Evolutionary conservation across 345 rosid genomes (phyloP).

Genomic region (Eucalyptus pauciflora): DNA sequence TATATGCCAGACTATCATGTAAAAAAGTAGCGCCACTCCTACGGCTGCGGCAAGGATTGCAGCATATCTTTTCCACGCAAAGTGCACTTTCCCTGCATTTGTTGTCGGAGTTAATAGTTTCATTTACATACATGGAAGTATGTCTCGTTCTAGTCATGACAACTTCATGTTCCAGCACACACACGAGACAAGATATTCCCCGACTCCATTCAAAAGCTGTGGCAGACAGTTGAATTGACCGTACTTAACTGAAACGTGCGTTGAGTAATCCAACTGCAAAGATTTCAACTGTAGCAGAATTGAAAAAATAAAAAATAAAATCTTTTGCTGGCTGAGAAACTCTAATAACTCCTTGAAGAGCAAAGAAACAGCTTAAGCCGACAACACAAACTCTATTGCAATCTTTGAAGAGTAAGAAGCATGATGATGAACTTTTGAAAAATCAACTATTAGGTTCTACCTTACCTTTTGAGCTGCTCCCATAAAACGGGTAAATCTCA

Average conservation of each 20-base stretch:
- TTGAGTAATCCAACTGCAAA: neutral
- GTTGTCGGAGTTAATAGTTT: neutral
- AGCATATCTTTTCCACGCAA: neutral
- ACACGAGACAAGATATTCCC: neutral
- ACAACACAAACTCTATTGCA: neutral
- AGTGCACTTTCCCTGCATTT: neutral
- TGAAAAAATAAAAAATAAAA: neutral
- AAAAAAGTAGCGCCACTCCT: neutral
- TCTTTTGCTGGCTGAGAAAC: neutral
- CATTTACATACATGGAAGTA: neutral
- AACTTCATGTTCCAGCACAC: too few relatives aligned
- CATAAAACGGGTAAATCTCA: neutral
- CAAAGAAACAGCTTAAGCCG: neutral
- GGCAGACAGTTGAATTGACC: neutral
- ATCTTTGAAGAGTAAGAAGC: neutral
- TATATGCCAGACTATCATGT: neutral
- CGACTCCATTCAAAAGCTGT: neutral
- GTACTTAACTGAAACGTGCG: neutral
- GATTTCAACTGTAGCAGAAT: neutral
- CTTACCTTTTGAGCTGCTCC: neutral
- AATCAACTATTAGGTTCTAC: neutral
- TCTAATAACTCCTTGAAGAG: neutral
- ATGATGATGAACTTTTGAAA: neutral
- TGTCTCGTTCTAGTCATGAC: too few relatives aligned
- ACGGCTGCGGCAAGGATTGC: neutral